Evolutionary conservation across 768 basidiomycete species (phyloP), one percentile per base, ranked within the genome.

Genomic region (Suillus tomentosus): DNA sequence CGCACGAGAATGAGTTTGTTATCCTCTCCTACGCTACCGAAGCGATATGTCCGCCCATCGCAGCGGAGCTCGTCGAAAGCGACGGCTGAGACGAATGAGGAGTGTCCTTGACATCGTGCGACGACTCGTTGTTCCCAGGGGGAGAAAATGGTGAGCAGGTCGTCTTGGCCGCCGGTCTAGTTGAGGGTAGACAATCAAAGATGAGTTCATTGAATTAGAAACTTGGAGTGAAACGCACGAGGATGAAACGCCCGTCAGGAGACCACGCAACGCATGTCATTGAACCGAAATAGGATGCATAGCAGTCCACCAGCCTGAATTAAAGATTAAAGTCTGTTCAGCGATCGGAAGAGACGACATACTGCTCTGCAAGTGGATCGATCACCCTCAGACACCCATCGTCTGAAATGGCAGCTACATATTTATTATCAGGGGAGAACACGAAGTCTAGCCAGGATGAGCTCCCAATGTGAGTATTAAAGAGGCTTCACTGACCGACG

Each of bases 101-200:
- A 92, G 72, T 99, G 97, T 0, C 97, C 97, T 76, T 97, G 95
- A 78, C 97, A 99, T 62, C 96, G 85, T 5, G 97, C 97, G 11
- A 99, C 87, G 7, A 99, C 88, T 3, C 96, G 87, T 73, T 94
- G 91, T 74, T 99, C 97, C 85, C 90, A 91, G 1, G 95, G 95
- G 0, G 96, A 95, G 74, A 94, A 94, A 65, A 99, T 92, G 5
- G 96, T 96, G 62, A 97, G 78, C 11, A 99, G 83, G 72, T 99
- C 97, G 71, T 99, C 97, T 80, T 99, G 96, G 0, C 97, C 97
- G 14, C 96, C 97, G 2, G 94, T 94, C 92, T 95, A 69, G 22
- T 64, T 45, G 7, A 65, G 62, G 63, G 53, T 53, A 14, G 56
- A 13, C 56, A 48, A 50, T 56, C 39, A 55, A 40, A 65, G 53